phyloP scores from a whole-genome alignment of 164 flowering plant species.

The Taxillus chinensis region DNA sequence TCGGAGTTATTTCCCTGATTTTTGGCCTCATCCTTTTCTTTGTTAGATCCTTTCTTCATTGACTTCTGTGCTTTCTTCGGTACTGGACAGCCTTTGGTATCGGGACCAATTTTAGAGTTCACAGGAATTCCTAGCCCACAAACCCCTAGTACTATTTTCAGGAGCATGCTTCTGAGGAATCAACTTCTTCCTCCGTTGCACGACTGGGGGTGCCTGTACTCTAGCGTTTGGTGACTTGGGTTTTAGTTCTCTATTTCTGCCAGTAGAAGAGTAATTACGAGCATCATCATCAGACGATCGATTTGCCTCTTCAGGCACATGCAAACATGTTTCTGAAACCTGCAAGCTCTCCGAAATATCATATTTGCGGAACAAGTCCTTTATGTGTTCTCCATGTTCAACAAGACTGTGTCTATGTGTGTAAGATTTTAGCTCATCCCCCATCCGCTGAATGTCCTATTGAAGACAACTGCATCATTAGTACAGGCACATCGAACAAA shows the following conservation, averaged over 20 bases:
- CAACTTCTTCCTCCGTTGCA: slow-evolving; percentile 7
- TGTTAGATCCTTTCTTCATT: slow-evolving; percentile 24
- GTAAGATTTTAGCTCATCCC: slow-evolving; percentile 71
- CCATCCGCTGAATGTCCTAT: slow-evolving; percentile 30
- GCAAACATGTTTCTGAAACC: slow-evolving; percentile 51
- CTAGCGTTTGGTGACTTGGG: too few relatives aligned
- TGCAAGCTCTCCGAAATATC: slow-evolving; percentile 39
- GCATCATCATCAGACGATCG: slow-evolving; percentile 18
- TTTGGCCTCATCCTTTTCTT: slow-evolving; percentile 25
- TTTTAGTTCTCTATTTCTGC: too few relatives aligned
- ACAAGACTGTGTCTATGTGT: slow-evolving; percentile 42
- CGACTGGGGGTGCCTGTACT: too few relatives aligned
- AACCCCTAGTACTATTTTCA: slow-evolving; percentile 17
- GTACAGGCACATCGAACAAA: too few relatives aligned
- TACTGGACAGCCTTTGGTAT: slow-evolving; percentile 12
- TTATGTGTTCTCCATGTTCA: slow-evolving; percentile 50
- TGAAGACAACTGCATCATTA: neutral
- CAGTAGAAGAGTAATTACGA: too few relatives aligned
- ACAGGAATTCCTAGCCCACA: slow-evolving; percentile 25
- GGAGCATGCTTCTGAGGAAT: slow-evolving; percentile 19
- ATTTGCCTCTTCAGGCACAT: slow-evolving; percentile 40
- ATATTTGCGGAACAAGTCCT: slow-evolving; percentile 48
- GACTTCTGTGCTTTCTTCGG: slow-evolving; percentile 39
- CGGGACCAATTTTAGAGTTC: slow-evolving; percentile 24
- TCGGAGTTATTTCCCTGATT: slow-evolving; percentile 30